Percentiles rank a stretch among this genome's conserved stretches.
Evolutionary conservation across 257 asterid genomes (phyloP).

Genomic region (Nicotiana obtusifolia): DNA sequence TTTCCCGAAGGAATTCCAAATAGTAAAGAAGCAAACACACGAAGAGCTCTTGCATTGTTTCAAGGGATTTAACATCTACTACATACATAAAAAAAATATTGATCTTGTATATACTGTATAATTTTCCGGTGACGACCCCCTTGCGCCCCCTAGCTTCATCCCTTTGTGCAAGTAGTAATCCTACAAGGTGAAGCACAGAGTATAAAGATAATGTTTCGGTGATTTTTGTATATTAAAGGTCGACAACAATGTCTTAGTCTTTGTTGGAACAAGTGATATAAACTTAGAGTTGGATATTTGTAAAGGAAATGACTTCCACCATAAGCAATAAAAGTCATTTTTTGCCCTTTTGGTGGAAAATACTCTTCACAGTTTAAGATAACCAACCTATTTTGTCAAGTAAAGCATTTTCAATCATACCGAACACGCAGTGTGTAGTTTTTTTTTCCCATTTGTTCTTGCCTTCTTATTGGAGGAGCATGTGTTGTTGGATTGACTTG

Average conservation of each 20-base stretch:
- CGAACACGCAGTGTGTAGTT: neutral
- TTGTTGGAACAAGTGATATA: neutral
- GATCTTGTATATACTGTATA: no score
- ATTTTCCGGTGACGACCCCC: no score
- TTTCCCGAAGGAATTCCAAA: no score
- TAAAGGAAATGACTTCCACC: neutral
- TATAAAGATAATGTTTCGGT: neutral
- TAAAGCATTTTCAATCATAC: neutral
- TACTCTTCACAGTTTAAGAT: neutral
- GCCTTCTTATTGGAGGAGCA: neutral
- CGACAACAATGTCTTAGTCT: neutral
- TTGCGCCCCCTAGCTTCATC: no score
- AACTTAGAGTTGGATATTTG: neutral
- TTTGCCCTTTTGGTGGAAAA: neutral
- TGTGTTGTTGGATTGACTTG: slow-evolving; percentile 1
- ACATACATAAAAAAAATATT: no score
- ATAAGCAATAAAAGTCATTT: neutral
- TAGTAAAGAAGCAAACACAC: no score
- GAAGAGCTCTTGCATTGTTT: no score
- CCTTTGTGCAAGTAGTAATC: no score
- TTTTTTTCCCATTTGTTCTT: neutral
- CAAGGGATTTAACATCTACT: no score
- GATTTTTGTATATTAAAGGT: neutral
- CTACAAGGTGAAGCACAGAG: neutral
- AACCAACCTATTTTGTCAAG: neutral